A percentile compares a stretch with the other conserved stretches of the same genome.
Conservation (phyloP, 1,284 basidiomycete genomes). For the Boletus coffeatus region DNA sequence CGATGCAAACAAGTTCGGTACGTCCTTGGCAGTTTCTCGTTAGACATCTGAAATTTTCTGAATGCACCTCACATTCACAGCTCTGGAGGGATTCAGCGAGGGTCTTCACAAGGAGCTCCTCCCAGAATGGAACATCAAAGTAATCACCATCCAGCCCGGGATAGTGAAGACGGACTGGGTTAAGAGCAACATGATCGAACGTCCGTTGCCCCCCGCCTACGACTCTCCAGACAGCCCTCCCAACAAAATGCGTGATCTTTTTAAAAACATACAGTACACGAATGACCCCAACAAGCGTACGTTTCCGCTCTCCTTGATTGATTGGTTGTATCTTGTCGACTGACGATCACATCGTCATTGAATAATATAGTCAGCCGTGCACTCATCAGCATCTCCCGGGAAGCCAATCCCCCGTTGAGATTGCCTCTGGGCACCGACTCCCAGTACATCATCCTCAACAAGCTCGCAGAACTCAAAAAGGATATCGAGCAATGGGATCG, state of each 20-base stretch:
- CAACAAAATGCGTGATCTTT: slow-evolving; percentile 13
- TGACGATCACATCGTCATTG: neutral
- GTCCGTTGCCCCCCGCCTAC: slow-evolving; percentile 15
- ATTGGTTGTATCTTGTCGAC: neutral
- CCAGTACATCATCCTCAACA: slow-evolving; percentile 16
- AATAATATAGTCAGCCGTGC: slow-evolving; percentile 15
- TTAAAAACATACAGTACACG: neutral
- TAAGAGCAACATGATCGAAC: slow-evolving; percentile 19
- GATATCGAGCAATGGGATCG: slow-evolving; percentile 18
- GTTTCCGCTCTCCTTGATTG: neutral
- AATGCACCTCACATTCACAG: slow-evolving; percentile 4
- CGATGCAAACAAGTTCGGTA: slow-evolving; percentile 24
- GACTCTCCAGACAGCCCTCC: slow-evolving; percentile 14
- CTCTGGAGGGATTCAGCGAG: slow-evolving; percentile 24
- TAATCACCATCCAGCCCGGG: slow-evolving; percentile 21
- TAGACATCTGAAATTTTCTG: too few species aligned
- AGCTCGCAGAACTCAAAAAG: slow-evolving; percentile 16
- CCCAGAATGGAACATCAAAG: slow-evolving; percentile 23
- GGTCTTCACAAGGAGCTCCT: slow-evolving; percentile 18
- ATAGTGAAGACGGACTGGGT: slow-evolving; percentile 21
- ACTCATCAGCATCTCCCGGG: slow-evolving; percentile 16
- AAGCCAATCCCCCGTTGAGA: slow-evolving; percentile 19
- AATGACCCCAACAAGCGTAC: slow-evolving; percentile 14
- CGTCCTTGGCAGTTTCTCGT: neutral
- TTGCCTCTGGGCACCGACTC: slow-evolving; percentile 19